Base-by-base conservation (phyloP, 2,329 filamentous ascomycete genomes). In the Colletotrichum higginsianum region DNA sequence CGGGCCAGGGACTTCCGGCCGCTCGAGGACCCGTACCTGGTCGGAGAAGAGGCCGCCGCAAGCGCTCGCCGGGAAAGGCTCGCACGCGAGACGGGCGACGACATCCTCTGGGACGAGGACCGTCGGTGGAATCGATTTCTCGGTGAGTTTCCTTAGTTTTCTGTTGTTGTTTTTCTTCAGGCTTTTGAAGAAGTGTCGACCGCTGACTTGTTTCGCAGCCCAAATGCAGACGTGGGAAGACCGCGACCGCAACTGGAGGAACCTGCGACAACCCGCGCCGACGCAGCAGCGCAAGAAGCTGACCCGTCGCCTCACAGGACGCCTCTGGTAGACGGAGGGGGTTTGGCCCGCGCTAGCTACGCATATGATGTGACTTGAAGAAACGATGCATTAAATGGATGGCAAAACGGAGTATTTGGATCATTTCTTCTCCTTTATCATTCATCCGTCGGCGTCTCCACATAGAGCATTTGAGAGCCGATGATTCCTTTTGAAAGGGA, bases 1-100 rank as follows among this genome's bases (percentile, higher is more conserved):
- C 66, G 66, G n/a, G 55, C 66, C 15, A 42, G 66, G 4, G 55
- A 66, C 11, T 72, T 64, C 30, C 84, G 86, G 8, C 90, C 89
- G 3, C 84, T 91, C 21, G 91, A 93, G 80, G 91, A 93, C 74
- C 91, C 91, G 0, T 86, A 91, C 67, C 82, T 93, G 12, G 91
- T 93, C 2, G 91, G 91, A 44, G 90, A 92, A 80, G 86, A 86
- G 61, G 91, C 90, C 4, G 91, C 91, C 2, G 83, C 84, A 12
- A 80, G 85, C 73, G 89, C 90, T 9, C 84, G 89, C 53, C 80
- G 82, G n/a, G 88, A 89, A 76, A 84, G 91, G 72, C 79, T 91
- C 38, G 85, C 85, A n/a, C 82, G 86, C 63, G 87, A 91, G 80
- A 85, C 83, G 49, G 85, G 85, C 0, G 86, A 87, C 35, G 88